Percentiles rank a stretch among this genome's conserved stretches.
Conservation (phyloP, 805 yeast species). For the Debaryomyces hansenii region DNA sequence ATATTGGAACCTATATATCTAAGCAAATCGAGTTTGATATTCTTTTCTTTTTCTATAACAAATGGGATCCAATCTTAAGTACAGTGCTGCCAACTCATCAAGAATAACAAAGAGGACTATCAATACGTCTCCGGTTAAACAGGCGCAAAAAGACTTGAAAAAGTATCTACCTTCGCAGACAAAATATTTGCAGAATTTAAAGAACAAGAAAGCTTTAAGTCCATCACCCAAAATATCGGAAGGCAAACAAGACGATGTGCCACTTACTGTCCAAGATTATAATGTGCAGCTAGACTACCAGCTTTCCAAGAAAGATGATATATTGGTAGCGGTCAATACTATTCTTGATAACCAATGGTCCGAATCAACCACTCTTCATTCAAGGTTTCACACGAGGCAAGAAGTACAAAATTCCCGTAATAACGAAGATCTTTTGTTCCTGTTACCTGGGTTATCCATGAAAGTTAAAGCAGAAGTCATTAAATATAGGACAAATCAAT, state of each 20-base stretch:
- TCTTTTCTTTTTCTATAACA: too few species aligned
- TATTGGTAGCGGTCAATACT: slow-evolving; percentile 31
- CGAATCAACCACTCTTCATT: slow-evolving; percentile 30
- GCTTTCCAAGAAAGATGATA: slow-evolving; percentile 27
- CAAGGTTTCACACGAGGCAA: slow-evolving; percentile 17
- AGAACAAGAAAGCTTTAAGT: slow-evolving; percentile 4
- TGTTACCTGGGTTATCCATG: slow-evolving; percentile 33
- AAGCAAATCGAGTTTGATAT: too few species aligned
- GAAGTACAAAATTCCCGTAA: slow-evolving; percentile 5
- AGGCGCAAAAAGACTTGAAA: slow-evolving; percentile 23
- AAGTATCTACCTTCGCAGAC: slow-evolving; percentile 26
- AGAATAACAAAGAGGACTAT: slow-evolving; percentile 21
- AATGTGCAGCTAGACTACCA: slow-evolving; percentile 42
- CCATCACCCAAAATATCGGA: background rate
- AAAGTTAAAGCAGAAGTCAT: slow-evolving; percentile 36
- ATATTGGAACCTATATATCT: too few species aligned
- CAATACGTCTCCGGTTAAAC: slow-evolving; percentile 24
- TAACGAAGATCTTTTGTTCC: slow-evolving; percentile 30
- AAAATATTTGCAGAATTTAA: slow-evolving; percentile 17
- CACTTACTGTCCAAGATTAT: slow-evolving; percentile 27
- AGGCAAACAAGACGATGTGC: slow-evolving; percentile 9
- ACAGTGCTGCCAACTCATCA: slow-evolving; percentile 42
- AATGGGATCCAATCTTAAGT: slow-evolving; percentile 26
- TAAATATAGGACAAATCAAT: slow-evolving; percentile 28
- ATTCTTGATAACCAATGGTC: slow-evolving; percentile 39